Evolutionary conservation across 768 basidiomycete species (phyloP).

Genomic region (Phylloporus sp.): DNA sequence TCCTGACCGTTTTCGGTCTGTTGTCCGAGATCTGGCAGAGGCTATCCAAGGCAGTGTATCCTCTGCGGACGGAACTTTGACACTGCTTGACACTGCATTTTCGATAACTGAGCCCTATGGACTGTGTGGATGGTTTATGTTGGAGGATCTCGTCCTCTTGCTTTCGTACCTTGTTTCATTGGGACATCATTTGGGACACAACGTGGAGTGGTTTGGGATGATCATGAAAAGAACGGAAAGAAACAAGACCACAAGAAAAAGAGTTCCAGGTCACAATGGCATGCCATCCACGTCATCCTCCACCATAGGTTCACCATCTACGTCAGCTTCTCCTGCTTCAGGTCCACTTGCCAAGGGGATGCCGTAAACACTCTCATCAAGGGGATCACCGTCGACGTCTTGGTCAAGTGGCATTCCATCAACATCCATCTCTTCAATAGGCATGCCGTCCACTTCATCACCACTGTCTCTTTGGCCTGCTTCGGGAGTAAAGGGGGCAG

Average conservation of each 20-base stretch:
- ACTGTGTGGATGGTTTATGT: not conserved
- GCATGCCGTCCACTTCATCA: slow-evolving; percentile 50
- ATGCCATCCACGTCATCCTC: slow-evolving; percentile 37
- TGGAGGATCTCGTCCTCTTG: not conserved
- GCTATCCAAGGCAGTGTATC: slow-evolving; percentile 13
- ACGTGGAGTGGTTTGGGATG: not conserved
- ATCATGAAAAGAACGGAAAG: not conserved
- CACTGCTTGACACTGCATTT: not conserved
- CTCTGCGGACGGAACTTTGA: slow-evolving; percentile 27
- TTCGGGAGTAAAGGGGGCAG: slow-evolving; percentile 18
- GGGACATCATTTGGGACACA: not conserved
- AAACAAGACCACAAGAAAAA: not conserved
- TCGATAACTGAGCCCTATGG: not conserved
- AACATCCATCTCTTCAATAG: slow-evolving; percentile 45
- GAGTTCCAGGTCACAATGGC: slow-evolving; percentile 27
- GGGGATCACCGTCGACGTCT: slow-evolving; percentile 36
- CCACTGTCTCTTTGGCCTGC: slow-evolving; percentile 35
- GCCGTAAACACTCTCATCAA: slow-evolving; percentile 27
- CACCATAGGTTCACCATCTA: slow-evolving; percentile 28
- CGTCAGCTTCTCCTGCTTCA: slow-evolving; percentile 15
- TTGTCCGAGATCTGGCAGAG: slow-evolving; percentile 21
- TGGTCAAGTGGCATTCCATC: slow-evolving; percentile 44
- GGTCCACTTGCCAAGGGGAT: slow-evolving; percentile 25
- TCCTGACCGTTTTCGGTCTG: slow-evolving; percentile 13
- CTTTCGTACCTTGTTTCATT: not conserved